Conservation (phyloP, 2,329 filamentous ascomycete species). For the Cordyceps farinosa region DNA sequence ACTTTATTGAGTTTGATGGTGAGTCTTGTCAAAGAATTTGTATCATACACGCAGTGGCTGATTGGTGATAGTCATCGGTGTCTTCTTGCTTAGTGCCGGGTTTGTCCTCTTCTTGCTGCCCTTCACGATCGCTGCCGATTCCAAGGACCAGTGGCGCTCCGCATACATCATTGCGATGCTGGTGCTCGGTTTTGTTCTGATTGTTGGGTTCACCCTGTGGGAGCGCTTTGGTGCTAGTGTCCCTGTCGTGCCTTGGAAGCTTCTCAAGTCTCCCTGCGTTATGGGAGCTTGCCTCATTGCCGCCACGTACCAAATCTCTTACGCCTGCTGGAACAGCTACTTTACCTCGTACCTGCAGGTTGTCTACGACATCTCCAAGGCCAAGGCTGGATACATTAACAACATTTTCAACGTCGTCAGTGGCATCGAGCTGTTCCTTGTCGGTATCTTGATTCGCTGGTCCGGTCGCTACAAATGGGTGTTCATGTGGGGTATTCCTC, state of each 20-base stretch:
- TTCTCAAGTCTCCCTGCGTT: constrained; percentile 31
- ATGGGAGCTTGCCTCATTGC: constrained; percentile 26
- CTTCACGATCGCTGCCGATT: constrained; percentile 47
- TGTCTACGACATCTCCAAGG: constrained; percentile 29
- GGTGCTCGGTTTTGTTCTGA: constrained; percentile 49
- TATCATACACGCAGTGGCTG: background rate
- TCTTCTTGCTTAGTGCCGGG: constrained; percentile 46
- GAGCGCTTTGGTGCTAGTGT: constrained; percentile 46
- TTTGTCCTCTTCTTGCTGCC: constrained; percentile 54
- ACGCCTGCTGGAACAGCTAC: constrained; percentile 36
- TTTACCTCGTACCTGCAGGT: constrained; percentile 42
- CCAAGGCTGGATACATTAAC: constrained; percentile 30
- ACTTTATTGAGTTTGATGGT: constrained; percentile 24
- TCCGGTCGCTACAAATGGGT: constrained; percentile 34
- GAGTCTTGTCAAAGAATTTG: background rate
- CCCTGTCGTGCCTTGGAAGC: constrained; percentile 43
- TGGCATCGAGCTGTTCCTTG: constrained; percentile 35
- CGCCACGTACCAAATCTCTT: constrained; percentile 28
- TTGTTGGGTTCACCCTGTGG: constrained; percentile 44
- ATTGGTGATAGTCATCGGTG: constrained; percentile 35
- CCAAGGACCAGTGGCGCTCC: constrained; percentile 39
- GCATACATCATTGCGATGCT: constrained; percentile 44
- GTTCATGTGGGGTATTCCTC: constrained; percentile 29
- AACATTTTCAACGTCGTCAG: constrained; percentile 37
- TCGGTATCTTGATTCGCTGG: constrained; percentile 35